Percentiles rank a stretch among this genome's conserved stretches.
Conservation (phyloP, 164 flowering plant species). For the Macadamia tetraphylla region DNA sequence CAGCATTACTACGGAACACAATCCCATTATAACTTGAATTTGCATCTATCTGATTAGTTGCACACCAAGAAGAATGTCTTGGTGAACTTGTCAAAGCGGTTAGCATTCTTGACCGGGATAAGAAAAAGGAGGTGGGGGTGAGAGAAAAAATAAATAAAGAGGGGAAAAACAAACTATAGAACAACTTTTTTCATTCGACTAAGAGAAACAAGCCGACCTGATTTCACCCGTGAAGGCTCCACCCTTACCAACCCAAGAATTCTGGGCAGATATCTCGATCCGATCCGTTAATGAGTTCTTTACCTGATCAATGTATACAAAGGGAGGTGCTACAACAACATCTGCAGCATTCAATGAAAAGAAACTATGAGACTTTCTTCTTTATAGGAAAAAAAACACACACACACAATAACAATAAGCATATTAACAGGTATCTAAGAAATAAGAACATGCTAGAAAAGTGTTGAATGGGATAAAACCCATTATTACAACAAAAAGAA, state of each 20-base stretch:
- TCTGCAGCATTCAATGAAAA: slow-evolving; percentile 41
- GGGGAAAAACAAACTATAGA: too few relatives aligned
- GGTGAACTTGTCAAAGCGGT: too few relatives aligned
- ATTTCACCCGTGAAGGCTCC: slow-evolving; percentile 99
- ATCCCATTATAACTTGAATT: too few relatives aligned
- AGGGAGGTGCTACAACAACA: slow-evolving; percentile 97
- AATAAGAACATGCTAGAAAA: background rate
- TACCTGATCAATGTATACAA: slow-evolving; percentile 81
- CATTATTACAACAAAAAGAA: too few relatives aligned
- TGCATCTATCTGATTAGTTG: too few relatives aligned
- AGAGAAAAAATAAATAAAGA: too few relatives aligned
- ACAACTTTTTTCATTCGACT: background rate
- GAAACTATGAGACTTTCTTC: background rate
- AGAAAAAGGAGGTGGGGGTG: too few relatives aligned
- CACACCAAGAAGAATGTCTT: too few relatives aligned
- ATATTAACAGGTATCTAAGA: background rate
- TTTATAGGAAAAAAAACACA: background rate
- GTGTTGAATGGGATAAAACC: too few relatives aligned
- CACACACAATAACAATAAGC: background rate
- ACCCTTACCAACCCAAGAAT: slow-evolving; percentile 95
- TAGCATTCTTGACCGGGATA: too few relatives aligned
- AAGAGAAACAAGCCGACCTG: slow-evolving; percentile 46
- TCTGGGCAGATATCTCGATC: slow-evolving; percentile 86
- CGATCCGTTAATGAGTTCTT: slow-evolving; percentile 66
- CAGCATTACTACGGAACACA: too few relatives aligned